phyloP scores from a whole-genome alignment of 768 basidiomycete species.

The Lactarius tabidus region DNA sequence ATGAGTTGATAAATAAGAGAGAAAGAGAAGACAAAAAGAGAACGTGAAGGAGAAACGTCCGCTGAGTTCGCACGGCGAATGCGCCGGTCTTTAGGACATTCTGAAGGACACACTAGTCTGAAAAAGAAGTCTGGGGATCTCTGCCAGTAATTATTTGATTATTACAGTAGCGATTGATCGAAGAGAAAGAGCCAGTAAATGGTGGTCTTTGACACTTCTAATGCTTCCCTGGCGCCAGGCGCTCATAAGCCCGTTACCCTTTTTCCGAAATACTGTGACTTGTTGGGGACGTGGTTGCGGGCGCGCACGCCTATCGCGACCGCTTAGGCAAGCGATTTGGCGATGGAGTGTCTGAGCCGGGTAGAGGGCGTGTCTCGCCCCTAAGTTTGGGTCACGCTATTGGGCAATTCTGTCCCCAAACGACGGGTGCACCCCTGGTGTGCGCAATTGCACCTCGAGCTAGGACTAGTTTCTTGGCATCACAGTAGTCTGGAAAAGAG shows the following conservation, averaged over 20 bases:
- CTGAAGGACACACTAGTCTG: conserved; percentile 12
- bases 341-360: background rate
- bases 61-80: conserved; percentile 18
- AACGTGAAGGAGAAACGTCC: conserved; percentile 7
- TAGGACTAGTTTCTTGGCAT: background rate
- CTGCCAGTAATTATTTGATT: conserved; percentile 13
- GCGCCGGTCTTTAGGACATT: conserved; percentile 18
- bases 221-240: conserved; percentile 4
- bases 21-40: background rate
- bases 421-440: background rate
- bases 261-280: conserved; percentile 12
- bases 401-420: background rate
- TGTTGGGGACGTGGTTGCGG: conserved; percentile 2
- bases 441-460: background rate
- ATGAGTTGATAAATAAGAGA: conserved; percentile 13
- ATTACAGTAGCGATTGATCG: conserved; percentile 18
- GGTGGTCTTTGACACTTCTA: conserved; percentile 8
- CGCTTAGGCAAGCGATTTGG: conserved; percentile 16
- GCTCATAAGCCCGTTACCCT: conserved; percentile 12
- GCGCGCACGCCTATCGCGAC: conserved; percentile 6
- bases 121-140: conserved; percentile 18
- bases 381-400: background rate
- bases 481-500: background rate
- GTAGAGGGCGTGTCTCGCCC: background rate
- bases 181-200: conserved; percentile 12